phyloP scores from a whole-genome alignment of 768 basidiomycete genomes.

The Arthromyces matolae region DNA sequence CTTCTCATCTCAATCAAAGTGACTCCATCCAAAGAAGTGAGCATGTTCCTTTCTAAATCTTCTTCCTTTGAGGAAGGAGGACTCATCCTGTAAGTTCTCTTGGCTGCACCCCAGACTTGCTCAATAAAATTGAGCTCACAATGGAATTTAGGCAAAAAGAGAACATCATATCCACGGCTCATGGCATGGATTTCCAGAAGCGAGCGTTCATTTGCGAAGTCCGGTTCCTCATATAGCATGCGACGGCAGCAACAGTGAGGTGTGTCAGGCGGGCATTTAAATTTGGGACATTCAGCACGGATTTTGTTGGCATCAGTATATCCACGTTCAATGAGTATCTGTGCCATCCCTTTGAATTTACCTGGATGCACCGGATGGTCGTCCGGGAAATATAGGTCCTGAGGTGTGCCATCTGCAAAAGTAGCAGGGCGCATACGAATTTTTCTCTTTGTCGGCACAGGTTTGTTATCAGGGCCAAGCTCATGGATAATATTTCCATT shows the following conservation, averaged over 20 bases:
- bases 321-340: conserved; percentile 17
- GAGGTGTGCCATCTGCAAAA: conserved; percentile 24
- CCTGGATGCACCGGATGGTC: conserved; percentile 17
- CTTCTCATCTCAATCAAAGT: not conserved
- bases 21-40: not conserved
- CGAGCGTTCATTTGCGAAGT: not conserved
- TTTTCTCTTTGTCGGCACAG: not conserved
- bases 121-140: too few relatives aligned
- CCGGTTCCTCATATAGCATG: not conserved
- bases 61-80: conserved; percentile 5
- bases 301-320: conserved; percentile 18
- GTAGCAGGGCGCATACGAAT: conserved; percentile 2
- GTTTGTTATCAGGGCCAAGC: conserved; percentile 5
- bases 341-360: conserved; percentile 2
- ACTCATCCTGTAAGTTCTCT: not conserved
- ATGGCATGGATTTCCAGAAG: not conserved
- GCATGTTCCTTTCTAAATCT: not conserved
- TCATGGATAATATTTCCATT: not conserved
- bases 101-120: conserved; percentile 8
- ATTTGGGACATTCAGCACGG: conserved; percentile 25
- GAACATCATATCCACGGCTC: not conserved
- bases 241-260: not conserved
- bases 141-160: too few relatives aligned
- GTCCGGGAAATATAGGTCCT: conserved; percentile 29
- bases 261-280: conserved; percentile 20